A percentile compares a stretch with the other conserved stretches of the same genome.
These are phyloP conservation scores for Fistulinella staudtii DNA, from an alignment of 1,284 basidiomycete species.

Conservation along the genomic window DNA sequence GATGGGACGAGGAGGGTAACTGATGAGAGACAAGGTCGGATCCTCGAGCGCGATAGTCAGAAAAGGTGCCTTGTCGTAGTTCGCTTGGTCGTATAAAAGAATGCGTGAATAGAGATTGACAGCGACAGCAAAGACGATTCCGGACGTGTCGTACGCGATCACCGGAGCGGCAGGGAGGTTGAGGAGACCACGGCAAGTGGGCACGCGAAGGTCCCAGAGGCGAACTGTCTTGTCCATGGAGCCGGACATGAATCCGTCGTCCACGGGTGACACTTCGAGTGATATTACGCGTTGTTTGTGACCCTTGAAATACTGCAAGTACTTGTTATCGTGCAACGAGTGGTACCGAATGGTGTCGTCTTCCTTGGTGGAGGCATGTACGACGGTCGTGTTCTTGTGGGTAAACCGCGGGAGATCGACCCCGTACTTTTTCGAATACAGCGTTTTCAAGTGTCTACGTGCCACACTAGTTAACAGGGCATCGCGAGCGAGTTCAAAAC, in stretches of 20 bases:
- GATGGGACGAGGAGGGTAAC: constrained; percentile 82
- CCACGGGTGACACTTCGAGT: constrained; percentile 86
- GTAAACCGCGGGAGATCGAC: constrained; percentile 93
- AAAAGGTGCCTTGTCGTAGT: constrained; percentile 93
- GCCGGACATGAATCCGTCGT: constrained; percentile 94
- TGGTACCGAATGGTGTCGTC: constrained; percentile 95
- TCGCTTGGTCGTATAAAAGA: constrained; percentile 83
- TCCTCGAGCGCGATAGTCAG: constrained; percentile 79
- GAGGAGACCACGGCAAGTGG: constrained; percentile 70
- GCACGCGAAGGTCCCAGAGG: constrained; percentile 89
- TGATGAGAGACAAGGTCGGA: constrained; percentile 64
- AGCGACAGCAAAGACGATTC: constrained; percentile 90
- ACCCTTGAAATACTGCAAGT: constrained; percentile 92
- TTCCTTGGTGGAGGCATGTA: constrained; percentile 94
- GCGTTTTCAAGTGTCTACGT: constrained; percentile 65
- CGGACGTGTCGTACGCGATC: constrained; percentile 87
- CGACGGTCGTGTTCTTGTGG: constrained; percentile 79
- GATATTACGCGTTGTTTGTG: constrained; percentile 89
- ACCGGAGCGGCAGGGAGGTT: constrained; percentile 73
- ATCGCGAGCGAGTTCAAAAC: constrained; percentile 23
- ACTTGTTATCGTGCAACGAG: constrained; percentile 94
- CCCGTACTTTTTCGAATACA: constrained; percentile 96
- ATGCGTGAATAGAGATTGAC: constrained; percentile 85
- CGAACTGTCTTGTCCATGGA: constrained; percentile 94
- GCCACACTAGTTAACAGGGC: constrained; percentile 14